Percentiles rank a stretch among this genome's conserved stretches.
Conservation (phyloP, 768 basidiomycete species). For the Kwoniella dejecticola region DNA sequence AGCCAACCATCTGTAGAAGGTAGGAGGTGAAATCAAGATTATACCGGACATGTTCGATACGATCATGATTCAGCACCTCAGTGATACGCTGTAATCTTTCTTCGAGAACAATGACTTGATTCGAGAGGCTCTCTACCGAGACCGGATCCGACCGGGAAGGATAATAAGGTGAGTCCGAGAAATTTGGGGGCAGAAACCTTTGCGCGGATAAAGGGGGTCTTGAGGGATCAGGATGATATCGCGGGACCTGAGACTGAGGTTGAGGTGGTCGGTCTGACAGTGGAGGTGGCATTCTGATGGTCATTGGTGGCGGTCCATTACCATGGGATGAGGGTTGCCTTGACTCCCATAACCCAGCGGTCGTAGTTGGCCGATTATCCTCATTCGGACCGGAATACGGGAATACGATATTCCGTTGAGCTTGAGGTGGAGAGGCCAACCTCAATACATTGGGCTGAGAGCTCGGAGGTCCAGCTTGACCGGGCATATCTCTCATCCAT, state of each 20-base stretch:
- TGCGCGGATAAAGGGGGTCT: slow-evolving; percentile 22
- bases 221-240: slow-evolving; percentile 27
- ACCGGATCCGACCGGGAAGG: slow-evolving; percentile 18
- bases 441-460: slow-evolving; percentile 8
- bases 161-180: slow-evolving; percentile 28
- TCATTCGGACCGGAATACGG: slow-evolving; percentile 7
- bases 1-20: slow-evolving; percentile 32
- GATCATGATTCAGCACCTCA: slow-evolving; percentile 28
- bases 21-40: slow-evolving; percentile 35
- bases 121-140: slow-evolving; percentile 15
- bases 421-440: slow-evolving; percentile 3
- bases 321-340: slow-evolving; percentile 14
- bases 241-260: slow-evolving; percentile 7
- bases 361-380: slow-evolving; percentile 13
- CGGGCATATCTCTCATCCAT: slow-evolving; percentile 38
- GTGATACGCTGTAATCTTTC: slow-evolving; percentile 28
- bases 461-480: neutral
- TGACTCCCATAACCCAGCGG: slow-evolving; percentile 20
- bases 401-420: neutral
- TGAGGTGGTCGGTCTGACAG: neutral
- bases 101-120: slow-evolving; percentile 35
- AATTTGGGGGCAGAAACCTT: slow-evolving; percentile 6
- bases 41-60: slow-evolving; percentile 34
- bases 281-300: slow-evolving; percentile 12
- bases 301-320: neutral